Base-by-base conservation (phyloP, 768 basidiomycete species). In the Auriscalpium microsporum region DNA sequence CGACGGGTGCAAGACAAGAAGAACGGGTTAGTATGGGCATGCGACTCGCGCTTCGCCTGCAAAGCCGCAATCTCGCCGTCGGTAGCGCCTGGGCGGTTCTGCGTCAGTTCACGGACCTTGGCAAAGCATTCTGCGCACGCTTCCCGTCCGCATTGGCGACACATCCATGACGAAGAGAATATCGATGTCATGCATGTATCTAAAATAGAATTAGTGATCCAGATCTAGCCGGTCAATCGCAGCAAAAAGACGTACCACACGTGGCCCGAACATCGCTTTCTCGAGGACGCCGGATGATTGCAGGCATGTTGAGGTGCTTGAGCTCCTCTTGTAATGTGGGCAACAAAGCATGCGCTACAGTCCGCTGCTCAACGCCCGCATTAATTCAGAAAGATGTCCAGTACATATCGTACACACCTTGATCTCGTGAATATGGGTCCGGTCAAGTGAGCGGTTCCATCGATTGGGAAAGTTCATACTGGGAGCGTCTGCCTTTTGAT, bases 111-210 rank as follows among this genome's bases (percentile, higher is more conserved):
- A 54, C 73, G 70, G 52, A 94, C 81, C 60, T 81, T 84, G 28
- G 78, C 74, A 63, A 81, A 89, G 66, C 94, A 96, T 57, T 90
- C 87, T 1, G 83, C 76, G 66, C 94, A 97, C 9, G 88, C 83
- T 69, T 96, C 94, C 10, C 90, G 82, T 5, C 91, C 94, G 67
- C 94, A 97, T 40, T 81, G 66, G n/a, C 87, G 79, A 67, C 93
- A 95, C 80, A 94, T 88, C 83, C 89, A 95, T 34, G 84, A 87
- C 55, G 82, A 84, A 7, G 87, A 86, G 69, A 95, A 95, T 55
- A 95, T 83, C 11, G 93, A 94, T 5, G 91, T 94, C 78, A 91
- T 88, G 69, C 94, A 96, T 2, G 88, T 91, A 69, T 96, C 93
- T 95, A 66, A 19, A 55, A 57, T 48, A 23, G 55, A 52, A 54